phyloP scores from a whole-genome alignment of 2,329 filamentous ascomycete species.

The Corinectria fuckeliana region DNA sequence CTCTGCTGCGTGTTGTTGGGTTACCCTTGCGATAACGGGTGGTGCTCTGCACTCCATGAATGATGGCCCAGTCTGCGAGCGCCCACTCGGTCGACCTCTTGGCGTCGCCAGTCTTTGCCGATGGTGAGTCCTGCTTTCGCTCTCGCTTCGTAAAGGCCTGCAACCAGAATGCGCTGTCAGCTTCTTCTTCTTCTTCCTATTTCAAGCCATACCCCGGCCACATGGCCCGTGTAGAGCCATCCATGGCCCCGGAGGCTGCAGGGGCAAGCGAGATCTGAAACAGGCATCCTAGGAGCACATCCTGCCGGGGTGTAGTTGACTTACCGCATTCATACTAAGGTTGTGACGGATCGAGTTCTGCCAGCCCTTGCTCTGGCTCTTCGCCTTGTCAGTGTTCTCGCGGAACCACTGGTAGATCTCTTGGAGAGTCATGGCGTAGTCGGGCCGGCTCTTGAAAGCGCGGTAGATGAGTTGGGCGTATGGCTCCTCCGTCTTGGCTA shows the following conservation, averaged over 20 bases:
- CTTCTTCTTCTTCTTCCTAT: background rate
- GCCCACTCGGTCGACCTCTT: constrained; percentile 80
- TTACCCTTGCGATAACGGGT: constrained; percentile 73
- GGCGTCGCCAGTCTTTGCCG: constrained; percentile 43
- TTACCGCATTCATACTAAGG: constrained; percentile 91
- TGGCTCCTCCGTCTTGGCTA: constrained; percentile 60
- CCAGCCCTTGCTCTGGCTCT: constrained; percentile 78
- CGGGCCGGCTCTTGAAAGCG: constrained; percentile 72
- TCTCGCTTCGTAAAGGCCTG: constrained; percentile 53
- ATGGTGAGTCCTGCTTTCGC: constrained; percentile 38
- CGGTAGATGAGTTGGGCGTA: constrained; percentile 84
- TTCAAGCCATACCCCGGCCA: constrained; percentile 8
- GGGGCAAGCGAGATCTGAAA: constrained; percentile 21
- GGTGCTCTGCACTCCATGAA: constrained; percentile 81
- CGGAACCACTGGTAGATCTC: constrained; percentile 93
- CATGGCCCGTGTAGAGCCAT: constrained; percentile 15
- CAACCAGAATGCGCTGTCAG: constrained; percentile 23
- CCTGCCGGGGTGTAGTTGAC: constrained; percentile 24
- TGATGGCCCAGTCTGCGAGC: constrained; percentile 72
- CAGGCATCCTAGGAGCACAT: constrained; percentile 19
- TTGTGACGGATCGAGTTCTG: constrained; percentile 97
- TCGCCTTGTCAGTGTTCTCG: constrained; percentile 80
- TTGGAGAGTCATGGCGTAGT: constrained; percentile 77
- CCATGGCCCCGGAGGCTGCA: constrained; percentile 10
- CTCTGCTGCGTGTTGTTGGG: constrained; percentile 36